Base-by-base conservation (phyloP, 208 protist species). In the Phytomonas sp. region DNA sequence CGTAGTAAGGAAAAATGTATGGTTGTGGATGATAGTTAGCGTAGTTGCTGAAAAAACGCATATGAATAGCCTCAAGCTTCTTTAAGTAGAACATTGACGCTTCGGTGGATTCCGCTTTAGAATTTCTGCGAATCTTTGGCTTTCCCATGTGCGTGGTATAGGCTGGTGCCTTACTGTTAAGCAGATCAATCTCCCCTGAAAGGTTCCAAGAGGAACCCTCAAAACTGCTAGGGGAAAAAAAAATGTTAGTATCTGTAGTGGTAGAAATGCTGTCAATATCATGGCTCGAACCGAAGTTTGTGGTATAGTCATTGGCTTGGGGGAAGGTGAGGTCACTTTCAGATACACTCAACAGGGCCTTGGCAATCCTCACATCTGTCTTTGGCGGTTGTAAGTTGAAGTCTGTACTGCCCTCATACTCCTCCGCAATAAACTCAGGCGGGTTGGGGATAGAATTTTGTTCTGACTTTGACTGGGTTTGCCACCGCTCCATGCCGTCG, bases 1-100 rank as follows among this genome's bases (percentile, higher is more conserved):
- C 90, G 74, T 95, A 93, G 77, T 89, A 81, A 33, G 90, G 87
- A 70, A 87, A 69, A 37, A 83, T 66, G 74, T 95, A 95, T 10
- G 90, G 87, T 71, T 91, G 84, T 59, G 76, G 74, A 36, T 66
- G 72, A 52, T 81, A 81, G 5, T 80, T 75, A n/a, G 78, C 67
- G 0, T 73, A 67, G 31, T 82, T 76, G 72, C 74, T 61, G 62
- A 73, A 82, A 63, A 85, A 79, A 32, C 69, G 49, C 12, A 78
- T 80, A 69, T 95, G 89, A 60, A 82, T 76, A 16, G 75, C 68
- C 72, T 95, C 87, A 7, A 95, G 75, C 66, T 79, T 83, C 52
- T 71, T 74, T 30, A 93, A 63, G 64, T 85, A 74, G 19, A 77
- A 37, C 19, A 70, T 66, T 2, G 89, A 78, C 29, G 77, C 79